Base-by-base conservation (phyloP, 306 rosid genomes). In the Albizia julibrissin region DNA sequence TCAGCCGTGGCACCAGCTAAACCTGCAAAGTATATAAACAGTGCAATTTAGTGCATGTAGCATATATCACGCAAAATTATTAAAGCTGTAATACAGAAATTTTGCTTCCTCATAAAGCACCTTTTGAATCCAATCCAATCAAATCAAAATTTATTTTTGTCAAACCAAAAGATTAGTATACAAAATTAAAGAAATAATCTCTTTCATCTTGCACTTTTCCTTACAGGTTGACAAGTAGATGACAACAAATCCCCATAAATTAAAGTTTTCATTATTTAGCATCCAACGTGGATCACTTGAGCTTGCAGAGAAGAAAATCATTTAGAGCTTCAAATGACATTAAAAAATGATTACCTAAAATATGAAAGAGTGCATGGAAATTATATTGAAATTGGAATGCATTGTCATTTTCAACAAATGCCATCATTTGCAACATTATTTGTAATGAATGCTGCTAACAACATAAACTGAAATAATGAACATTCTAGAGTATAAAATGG, bases 1-100 rank as follows among this genome's bases (percentile, higher is more conserved):
- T 96, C 99, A 76, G 99, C 99, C 3, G 99, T 96, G 73, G 99
- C 99, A 85, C 99, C 99, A 10, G 99, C 99, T 80, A 96, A 91
- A 78, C 99, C 99, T 96, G 97, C 89, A 90, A 87, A 61, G 59
- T 65, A 90, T 74, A 87, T 81, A 74, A 62, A 83, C 50, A 54
- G 71, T 72, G 84, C 84, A 73, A 68, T 83, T 44, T 62, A 69
- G 64, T 72, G 81, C 79, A 79, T 54, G 80, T 26, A 83, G 73
- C 54, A 27, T 42, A 50, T 50, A 65, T 15, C 44, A 76, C 54
- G 62, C 68, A 72, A 69, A 61, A 75, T 62, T 71, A 16, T 29
- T 69, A 44, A 77, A 77, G 65, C 66, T 72, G 72, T 33, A 52
- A 29, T n/a, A 10, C 27, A 84, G 18, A 21, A 56, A 65, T 77